Base-by-base conservation (phyloP, 176 grass and related monocot genomes). In the Coix lacrymajobi region DNA sequence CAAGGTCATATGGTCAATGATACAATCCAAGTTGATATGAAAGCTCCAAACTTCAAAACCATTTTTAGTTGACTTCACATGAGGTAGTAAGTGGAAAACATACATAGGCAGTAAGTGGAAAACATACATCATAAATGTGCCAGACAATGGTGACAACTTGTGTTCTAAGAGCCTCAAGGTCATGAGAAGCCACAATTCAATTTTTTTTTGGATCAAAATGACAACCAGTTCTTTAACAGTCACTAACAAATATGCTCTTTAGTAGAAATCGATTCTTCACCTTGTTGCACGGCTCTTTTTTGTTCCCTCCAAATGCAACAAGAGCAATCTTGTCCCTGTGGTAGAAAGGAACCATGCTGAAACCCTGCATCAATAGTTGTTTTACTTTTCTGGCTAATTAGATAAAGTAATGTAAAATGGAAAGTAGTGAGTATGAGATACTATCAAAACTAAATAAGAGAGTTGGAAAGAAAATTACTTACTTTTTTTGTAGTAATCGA, bases 291-390 rank as follows among this genome's bases (percentile, higher is more conserved):
- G 96, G 85, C 54, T 99, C 96, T 85, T 99, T 99, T 81, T 89
- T 95, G 48, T 96, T 88, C 61, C 96, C 96, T 81, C 96, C 96
- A 92, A 99, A 99, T 87, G 96, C 89, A 70, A 99, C 44, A 63
- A 99, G 96, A 79, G 93, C 85, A 84, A 88, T 66, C 77, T 96
- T 96, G 80, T 96, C 91, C 74, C 73, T 92, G 73, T 96, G 89
- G 83, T 88, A 84, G 77, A 99, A 86, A 39, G 93, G 85, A 92
- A 95, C 91, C 89, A 96, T 92, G 75, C 93, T 96, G 76, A 99
- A 96, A 41, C 91, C 96, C 96, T 99, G 87, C 85, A 83, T 11
- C 30, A 67, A 4, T 31, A 79, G 17, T 78, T 45, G 11, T 66
- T 52, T 63, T 82, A 31, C 12, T 36, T 90, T 58, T 29, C 46